A percentile compares a stretch with the other conserved stretches of the same genome.
Conservation (phyloP, 2,329 filamentous ascomycete species). For the Aspergillus tanneri region DNA sequence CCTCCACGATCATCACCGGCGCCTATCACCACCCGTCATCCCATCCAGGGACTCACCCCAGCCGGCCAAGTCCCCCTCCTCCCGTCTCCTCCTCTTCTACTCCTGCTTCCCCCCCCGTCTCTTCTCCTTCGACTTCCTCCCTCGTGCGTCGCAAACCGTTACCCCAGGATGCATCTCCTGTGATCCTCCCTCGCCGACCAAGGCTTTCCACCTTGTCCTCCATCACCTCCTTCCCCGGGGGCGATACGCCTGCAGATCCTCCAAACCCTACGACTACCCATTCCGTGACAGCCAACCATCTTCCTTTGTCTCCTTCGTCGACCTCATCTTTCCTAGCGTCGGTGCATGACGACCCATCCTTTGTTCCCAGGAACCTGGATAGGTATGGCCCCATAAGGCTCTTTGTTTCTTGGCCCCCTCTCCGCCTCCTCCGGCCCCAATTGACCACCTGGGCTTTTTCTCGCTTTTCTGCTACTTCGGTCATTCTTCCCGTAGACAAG, state of each 20-base stretch:
- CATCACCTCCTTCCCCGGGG: slow-evolving; percentile 25
- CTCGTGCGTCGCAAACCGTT: slow-evolving; percentile 56
- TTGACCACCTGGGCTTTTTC: slow-evolving; percentile 4
- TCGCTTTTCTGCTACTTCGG: neutral
- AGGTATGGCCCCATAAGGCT: slow-evolving; percentile 32
- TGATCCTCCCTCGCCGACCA: slow-evolving; percentile 25
- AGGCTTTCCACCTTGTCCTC: slow-evolving; percentile 24
- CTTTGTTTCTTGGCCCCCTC: slow-evolving; percentile 7
- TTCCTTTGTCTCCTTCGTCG: slow-evolving; percentile 22
- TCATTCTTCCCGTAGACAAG: slow-evolving; percentile 7
- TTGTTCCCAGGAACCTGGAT: slow-evolving; percentile 40
- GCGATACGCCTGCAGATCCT: slow-evolving; percentile 22
- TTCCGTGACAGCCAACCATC: slow-evolving; percentile 11
- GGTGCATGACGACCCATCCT: slow-evolving; percentile 30
- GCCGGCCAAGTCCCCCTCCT: slow-evolving; percentile 19
- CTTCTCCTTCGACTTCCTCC: slow-evolving; percentile 43
- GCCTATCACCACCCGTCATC: slow-evolving; percentile 18
- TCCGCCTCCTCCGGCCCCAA: slow-evolving; percentile 6
- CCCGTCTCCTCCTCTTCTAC: slow-evolving; percentile 16
- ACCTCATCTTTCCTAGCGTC: slow-evolving; percentile 25
- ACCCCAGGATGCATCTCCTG: slow-evolving; percentile 51
- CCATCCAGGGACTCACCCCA: slow-evolving; percentile 16
- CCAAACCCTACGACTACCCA: slow-evolving; percentile 9
- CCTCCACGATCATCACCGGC: slow-evolving; percentile 5
- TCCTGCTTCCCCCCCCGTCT: slow-evolving; percentile 8